phyloP scores from a whole-genome alignment of 106 monocot species.

The Dactylorhiza incarnata region DNA sequence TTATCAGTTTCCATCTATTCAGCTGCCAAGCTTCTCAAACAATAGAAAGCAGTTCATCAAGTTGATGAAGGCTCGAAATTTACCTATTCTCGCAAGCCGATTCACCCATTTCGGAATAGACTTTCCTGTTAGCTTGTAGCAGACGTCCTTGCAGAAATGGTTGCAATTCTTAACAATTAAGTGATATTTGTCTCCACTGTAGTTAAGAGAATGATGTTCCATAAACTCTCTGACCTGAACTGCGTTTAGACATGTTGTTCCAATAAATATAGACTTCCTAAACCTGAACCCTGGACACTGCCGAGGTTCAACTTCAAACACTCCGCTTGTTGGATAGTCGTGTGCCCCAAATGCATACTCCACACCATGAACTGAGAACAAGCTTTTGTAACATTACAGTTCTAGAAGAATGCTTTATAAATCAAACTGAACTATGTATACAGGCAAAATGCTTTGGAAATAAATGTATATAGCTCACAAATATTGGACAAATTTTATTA shows the following conservation, averaged over 20 bases:
- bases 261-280: constrained; percentile 79
- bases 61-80: neutral
- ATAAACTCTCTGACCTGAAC: constrained; percentile 83
- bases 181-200: constrained; percentile 76
- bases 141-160: constrained; percentile 85
- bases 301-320: constrained; percentile 79
- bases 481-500: too few species aligned
- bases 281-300: constrained; percentile 89
- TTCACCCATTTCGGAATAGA: constrained; percentile 87
- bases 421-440: neutral
- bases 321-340: constrained; percentile 82
- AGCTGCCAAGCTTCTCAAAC: neutral
- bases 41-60: neutral
- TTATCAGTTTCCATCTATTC: neutral
- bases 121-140: constrained; percentile 79
- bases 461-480: neutral
- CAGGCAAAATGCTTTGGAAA: neutral
- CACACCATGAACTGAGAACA: constrained; percentile 66
- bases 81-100: constrained; percentile 83
- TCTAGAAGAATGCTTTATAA: neutral
- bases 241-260: constrained; percentile 71
- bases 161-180: constrained; percentile 87
- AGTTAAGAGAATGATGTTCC: constrained; percentile 67
- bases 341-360: constrained; percentile 95
- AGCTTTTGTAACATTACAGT: neutral